These are phyloP conservation scores for Eutypella sp. DNA, from an alignment of 2,329 filamentous ascomycete species.

Conservation along the genomic window DNA sequence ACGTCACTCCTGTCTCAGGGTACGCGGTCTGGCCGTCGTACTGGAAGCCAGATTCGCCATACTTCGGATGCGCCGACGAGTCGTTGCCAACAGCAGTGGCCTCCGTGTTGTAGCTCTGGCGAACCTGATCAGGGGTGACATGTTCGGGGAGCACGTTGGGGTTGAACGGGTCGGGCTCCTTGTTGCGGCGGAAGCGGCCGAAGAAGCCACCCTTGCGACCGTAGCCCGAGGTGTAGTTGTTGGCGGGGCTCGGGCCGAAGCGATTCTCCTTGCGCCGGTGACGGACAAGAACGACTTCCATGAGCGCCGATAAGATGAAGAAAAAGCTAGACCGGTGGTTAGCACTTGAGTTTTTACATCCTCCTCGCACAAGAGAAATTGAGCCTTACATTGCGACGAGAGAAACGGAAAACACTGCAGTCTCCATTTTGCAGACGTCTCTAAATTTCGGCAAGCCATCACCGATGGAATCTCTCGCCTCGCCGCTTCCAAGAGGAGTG, in stretches of 20 bases:
- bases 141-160: conserved; percentile 30
- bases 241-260: conserved; percentile 35
- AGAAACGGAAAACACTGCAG: conserved; percentile 69
- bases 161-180: conserved; percentile 16
- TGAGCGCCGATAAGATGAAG: conserved; percentile 66
- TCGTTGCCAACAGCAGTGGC: conserved; percentile 26
- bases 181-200: conserved; percentile 25
- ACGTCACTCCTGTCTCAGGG: conserved; percentile 18
- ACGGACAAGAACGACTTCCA: conserved; percentile 64
- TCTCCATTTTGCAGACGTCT: conserved; percentile 68
- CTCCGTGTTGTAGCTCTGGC: conserved; percentile 32
- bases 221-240: conserved; percentile 35
- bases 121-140: conserved; percentile 28
- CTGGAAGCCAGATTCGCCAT: conserved; percentile 21
- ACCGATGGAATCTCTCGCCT: conserved; percentile 42
- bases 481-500: conserved; percentile 65
- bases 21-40: conserved; percentile 26
- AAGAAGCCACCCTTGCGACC: conserved; percentile 25
- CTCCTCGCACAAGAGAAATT: neutral
- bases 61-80: conserved; percentile 22
- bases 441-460: conserved; percentile 43
- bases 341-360: too few relatives aligned
- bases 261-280: conserved; percentile 55
- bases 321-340: conserved; percentile 49
- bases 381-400: conserved; percentile 66